A percentile compares a stretch with the other conserved stretches of the same genome.
phyloP scores from a whole-genome alignment of 352 stramenopile species.

The Phytophthora quininea region DNA sequence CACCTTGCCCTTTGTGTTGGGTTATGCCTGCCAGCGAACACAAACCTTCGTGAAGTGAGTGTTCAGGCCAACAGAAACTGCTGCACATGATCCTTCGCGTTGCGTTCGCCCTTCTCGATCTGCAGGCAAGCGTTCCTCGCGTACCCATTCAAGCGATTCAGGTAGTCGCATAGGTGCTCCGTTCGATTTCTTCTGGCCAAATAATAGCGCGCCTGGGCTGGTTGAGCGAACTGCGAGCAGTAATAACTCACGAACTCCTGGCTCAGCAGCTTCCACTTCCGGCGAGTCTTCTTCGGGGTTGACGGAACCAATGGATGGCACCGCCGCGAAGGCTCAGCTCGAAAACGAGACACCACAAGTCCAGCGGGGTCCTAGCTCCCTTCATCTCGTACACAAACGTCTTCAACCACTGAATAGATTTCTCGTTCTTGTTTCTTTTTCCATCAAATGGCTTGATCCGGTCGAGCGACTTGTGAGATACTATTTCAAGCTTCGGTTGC shows the following conservation, averaged over 20 bases:
- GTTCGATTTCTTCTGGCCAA: background rate
- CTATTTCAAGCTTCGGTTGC: background rate
- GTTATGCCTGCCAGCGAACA: too few relatives aligned
- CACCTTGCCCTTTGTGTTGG: too few relatives aligned
- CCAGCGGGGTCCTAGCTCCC: background rate
- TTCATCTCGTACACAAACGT: conserved; percentile 17
- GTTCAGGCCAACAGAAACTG: background rate
- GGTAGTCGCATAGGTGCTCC: background rate
- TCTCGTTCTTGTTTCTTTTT: conserved; percentile 5
- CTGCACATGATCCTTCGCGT: background rate
- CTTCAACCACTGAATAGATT: conserved; percentile 10
- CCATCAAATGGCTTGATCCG: conserved; percentile 5
- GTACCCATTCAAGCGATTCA: background rate
- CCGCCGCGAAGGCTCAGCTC: conserved; percentile 3
- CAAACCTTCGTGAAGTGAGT: too few relatives aligned
- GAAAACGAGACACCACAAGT: conserved; percentile 7
- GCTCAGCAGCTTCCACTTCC: background rate
- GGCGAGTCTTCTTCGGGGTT: conserved; percentile 2
- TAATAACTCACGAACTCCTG: conserved; percentile 7
- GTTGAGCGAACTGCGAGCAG: background rate
- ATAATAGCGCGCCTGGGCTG: too few relatives aligned
- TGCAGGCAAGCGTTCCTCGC: background rate
- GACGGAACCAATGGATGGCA: conserved; percentile 7
- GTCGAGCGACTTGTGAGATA: background rate
- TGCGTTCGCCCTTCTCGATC: background rate